Evolutionary conservation across 2,329 filamentous ascomycete genomes (phyloP).

Genomic region (Trichoderma lentiforme): DNA sequence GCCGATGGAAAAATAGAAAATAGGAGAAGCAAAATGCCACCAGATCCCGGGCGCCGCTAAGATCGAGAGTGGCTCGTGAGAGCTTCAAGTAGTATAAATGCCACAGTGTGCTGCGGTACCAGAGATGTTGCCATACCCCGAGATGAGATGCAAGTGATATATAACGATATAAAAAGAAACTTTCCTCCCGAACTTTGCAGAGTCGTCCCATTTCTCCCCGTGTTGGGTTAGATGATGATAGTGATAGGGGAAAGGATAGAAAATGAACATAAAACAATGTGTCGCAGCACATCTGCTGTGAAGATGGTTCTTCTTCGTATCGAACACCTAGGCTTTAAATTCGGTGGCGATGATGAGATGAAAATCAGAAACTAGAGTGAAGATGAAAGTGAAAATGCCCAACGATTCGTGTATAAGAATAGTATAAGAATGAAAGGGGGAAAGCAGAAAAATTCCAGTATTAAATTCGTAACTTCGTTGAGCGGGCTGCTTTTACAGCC

Average conservation of each 20-base stretch:
- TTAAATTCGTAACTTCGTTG: neutral
- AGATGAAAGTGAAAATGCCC: neutral
- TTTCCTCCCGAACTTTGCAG: neutral
- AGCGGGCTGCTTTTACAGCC: neutral
- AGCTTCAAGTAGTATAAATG: constrained; percentile 26
- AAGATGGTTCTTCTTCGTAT: neutral
- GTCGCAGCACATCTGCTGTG: neutral
- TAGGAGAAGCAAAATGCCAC: constrained; percentile 5
- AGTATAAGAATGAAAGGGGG: neutral
- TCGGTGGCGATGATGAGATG: neutral
- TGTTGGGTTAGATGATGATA: neutral
- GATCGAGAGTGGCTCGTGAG: constrained; percentile 30
- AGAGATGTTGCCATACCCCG: constrained; percentile 1
- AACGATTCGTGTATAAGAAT: neutral
- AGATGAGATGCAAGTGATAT: neutral
- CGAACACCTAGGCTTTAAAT: neutral
- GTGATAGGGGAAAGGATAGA: neutral
- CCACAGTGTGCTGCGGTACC: constrained; percentile 8
- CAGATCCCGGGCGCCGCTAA: constrained; percentile 16
- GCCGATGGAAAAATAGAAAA: neutral
- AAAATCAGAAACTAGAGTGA: neutral
- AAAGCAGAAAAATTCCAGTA: neutral
- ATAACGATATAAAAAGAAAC: neutral
- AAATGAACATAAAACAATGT: neutral
- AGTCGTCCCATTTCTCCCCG: neutral